Conservation (phyloP, 345 rosid species). For the Brassica nigra region DNA sequence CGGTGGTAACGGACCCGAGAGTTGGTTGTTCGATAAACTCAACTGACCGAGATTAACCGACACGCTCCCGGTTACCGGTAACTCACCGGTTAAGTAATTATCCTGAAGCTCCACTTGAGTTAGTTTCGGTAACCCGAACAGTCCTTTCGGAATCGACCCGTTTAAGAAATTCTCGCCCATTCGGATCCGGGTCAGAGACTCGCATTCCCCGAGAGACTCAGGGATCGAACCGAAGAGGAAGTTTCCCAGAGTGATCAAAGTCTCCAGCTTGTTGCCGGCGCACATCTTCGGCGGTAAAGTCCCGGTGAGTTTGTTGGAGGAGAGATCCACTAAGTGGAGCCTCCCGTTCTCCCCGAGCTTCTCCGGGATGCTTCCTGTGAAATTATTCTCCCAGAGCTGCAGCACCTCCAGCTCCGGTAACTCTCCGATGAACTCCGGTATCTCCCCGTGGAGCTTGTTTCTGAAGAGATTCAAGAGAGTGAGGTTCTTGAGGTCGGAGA, state of each 20-base stretch:
- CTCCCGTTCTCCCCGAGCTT: slow-evolving; percentile 66
- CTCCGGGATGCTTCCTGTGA: slow-evolving; percentile 75
- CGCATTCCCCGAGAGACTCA: slow-evolving; percentile 66
- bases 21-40: slow-evolving; percentile 74
- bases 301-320: slow-evolving; percentile 82
- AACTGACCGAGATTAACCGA: slow-evolving; percentile 71
- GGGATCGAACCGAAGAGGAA: slow-evolving; percentile 84
- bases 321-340: slow-evolving; percentile 62
- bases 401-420: slow-evolving; percentile 76
- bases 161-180: slow-evolving; percentile 87
- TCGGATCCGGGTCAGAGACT: slow-evolving; percentile 72
- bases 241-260: slow-evolving; percentile 71
- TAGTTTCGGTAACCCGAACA: slow-evolving; percentile 68
- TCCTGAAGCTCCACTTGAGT: slow-evolving; percentile 82
- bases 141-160: slow-evolving; percentile 81
- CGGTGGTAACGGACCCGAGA: slow-evolving; percentile 72
- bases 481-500: slow-evolving; percentile 62
- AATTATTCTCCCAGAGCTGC: slow-evolving; percentile 90
- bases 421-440: slow-evolving; percentile 78
- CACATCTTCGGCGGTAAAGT: slow-evolving; percentile 73
- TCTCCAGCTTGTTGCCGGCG: slow-evolving; percentile 62
- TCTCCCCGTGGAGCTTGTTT: slow-evolving; percentile 77
- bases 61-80: slow-evolving; percentile 54
- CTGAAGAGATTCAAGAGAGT: slow-evolving; percentile 77
- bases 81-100: slow-evolving; percentile 64